Conservation (phyloP, 1,284 basidiomycete species). For the Cryptococcus jaspeensis region DNA sequence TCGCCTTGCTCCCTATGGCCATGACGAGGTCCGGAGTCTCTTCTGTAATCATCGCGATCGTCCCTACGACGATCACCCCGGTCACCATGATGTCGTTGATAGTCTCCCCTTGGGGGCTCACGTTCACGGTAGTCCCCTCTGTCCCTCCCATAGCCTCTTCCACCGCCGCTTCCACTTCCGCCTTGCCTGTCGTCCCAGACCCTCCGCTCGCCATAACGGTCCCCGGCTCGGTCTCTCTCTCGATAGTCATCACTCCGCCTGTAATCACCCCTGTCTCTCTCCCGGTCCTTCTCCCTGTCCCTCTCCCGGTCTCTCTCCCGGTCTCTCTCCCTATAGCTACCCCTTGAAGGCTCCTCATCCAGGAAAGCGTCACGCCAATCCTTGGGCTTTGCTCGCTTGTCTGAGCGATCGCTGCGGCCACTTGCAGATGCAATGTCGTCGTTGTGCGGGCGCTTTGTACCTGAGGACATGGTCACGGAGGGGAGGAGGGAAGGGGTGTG, state of each 20-base stretch:
- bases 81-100: slow-evolving; percentile 30
- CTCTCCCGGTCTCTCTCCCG: slow-evolving; percentile 14
- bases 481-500: slow-evolving; percentile 18
- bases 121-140: slow-evolving; percentile 25
- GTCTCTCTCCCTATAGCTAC: slow-evolving; percentile 25
- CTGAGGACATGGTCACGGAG: slow-evolving; percentile 26
- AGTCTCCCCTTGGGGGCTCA: slow-evolving; percentile 35
- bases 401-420: slow-evolving; percentile 13
- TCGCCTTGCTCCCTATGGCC: slow-evolving; percentile 41
- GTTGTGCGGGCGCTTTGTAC: slow-evolving; percentile 31
- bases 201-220: slow-evolving; percentile 7
- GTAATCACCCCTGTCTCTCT: slow-evolving; percentile 6
- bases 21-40: slow-evolving; percentile 4
- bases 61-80: slow-evolving; percentile 33
- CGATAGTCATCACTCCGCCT: slow-evolving; percentile 12
- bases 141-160: slow-evolving; percentile 17
- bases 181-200: slow-evolving; percentile 16
- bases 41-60: slow-evolving; percentile 20
- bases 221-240: slow-evolving; percentile 1
- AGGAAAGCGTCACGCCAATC: slow-evolving; percentile 76
- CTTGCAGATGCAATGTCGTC: slow-evolving; percentile 46
- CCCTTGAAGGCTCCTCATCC: slow-evolving; percentile 41
- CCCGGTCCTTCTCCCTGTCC: slow-evolving; percentile 19
- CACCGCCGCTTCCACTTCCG: not conserved
- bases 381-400: slow-evolving; percentile 58